Conservation (phyloP, 768 basidiomycete genomes). For the Trametes sanguinea region DNA sequence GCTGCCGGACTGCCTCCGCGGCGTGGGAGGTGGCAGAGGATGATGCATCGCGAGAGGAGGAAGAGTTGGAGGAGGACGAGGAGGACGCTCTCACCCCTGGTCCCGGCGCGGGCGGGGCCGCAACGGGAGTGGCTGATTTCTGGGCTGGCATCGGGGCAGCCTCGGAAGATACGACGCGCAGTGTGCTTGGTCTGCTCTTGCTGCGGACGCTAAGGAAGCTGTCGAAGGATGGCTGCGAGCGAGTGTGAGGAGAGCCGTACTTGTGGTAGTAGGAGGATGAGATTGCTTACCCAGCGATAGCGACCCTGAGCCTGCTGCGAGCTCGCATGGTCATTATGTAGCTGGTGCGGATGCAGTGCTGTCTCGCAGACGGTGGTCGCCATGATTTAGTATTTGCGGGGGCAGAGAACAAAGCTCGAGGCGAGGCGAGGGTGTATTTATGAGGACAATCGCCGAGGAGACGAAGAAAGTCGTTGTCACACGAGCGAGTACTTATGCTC, state of each 20-base stretch:
- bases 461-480: neutral
- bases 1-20: constrained; percentile 15
- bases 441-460: neutral
- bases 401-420: neutral
- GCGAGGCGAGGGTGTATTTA: neutral
- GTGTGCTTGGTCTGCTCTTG: neutral
- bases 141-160: neutral
- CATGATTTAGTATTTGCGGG: neutral
- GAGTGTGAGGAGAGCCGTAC: neutral
- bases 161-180: constrained; percentile 14
- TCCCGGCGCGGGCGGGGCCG: constrained; percentile 3
- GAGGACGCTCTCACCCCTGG: constrained; percentile 16
- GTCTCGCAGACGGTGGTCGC: constrained; percentile 9
- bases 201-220: constrained; percentile 6
- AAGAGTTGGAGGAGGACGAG: constrained; percentile 1
- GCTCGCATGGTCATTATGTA: neutral
- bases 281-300: constrained; percentile 12
- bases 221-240: constrained; percentile 7
- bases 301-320: neutral
- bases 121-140: neutral
- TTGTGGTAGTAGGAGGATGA: neutral
- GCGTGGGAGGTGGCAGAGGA: constrained; percentile 1
- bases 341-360: neutral
- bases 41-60: constrained; percentile 7
- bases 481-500: neutral